Percentiles rank a stretch among this genome's conserved stretches.
These are phyloP conservation scores for Leccinum sublutescens DNA, from an alignment of 768 basidiomycete genomes.

Conservation along the genomic window DNA sequence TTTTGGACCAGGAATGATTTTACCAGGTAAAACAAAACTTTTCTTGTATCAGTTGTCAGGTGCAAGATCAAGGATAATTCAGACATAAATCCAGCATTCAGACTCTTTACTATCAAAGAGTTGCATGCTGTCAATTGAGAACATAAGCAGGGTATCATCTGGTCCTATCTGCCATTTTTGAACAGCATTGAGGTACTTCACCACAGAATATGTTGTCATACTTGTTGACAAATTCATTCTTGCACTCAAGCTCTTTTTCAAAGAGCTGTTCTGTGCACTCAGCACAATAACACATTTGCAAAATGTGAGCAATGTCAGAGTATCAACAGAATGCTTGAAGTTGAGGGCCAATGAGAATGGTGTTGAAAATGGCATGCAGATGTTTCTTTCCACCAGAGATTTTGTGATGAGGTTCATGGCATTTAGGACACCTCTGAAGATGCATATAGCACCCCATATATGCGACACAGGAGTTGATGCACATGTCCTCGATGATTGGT, in stretches of 20 bases:
- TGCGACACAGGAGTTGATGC: not conserved
- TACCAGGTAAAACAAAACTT: not conserved
- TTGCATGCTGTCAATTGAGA: not conserved
- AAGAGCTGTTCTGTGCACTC: not conserved
- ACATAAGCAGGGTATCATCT: not conserved
- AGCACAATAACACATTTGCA: not conserved
- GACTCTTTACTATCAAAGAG: not conserved
- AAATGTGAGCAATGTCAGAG: not conserved
- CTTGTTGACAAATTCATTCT: not conserved
- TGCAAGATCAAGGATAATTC: not conserved
- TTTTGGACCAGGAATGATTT: not conserved
- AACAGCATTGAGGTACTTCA: not conserved
- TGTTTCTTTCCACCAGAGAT: not conserved
- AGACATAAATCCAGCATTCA: not conserved
- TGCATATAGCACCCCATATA: not conserved
- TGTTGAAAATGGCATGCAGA: not conserved
- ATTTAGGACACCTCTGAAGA: not conserved
- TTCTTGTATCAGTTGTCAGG: not conserved
- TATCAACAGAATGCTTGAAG: not conserved
- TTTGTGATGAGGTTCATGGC: not conserved
- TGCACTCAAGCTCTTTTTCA: not conserved
- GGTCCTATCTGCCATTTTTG: not conserved
- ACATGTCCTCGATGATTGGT: not conserved
- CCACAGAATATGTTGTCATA: not conserved
- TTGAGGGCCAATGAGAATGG: not conserved